Conservation (phyloP, 345 rosid genomes). For the Pistacia atlantica region DNA sequence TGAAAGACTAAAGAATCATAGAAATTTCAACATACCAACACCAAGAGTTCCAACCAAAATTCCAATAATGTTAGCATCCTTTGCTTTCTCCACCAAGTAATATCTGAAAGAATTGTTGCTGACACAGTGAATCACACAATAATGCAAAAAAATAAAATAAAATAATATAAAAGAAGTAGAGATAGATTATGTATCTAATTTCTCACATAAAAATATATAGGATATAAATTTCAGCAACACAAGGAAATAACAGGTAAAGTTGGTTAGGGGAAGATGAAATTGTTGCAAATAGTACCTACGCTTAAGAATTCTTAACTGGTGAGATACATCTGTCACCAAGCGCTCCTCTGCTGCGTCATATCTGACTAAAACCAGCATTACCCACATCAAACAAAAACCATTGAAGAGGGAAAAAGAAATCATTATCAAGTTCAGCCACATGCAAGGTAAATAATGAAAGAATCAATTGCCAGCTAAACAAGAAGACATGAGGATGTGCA, state of each 20-base stretch:
- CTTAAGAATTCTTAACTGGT: constrained; percentile 76
- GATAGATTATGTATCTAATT: background rate
- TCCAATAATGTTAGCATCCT: constrained; percentile 91
- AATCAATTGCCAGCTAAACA: background rate
- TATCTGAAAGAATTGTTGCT: constrained; percentile 54
- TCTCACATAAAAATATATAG: too few relatives aligned
- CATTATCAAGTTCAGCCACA: background rate
- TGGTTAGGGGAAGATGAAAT: constrained; percentile 1
- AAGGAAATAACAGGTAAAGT: background rate
- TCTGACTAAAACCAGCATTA: constrained; percentile 65
- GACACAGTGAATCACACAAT: background rate
- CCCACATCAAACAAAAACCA: constrained; percentile 19
- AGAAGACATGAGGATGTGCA: background rate
- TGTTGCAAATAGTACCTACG: constrained; percentile 56
- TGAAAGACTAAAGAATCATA: background rate
- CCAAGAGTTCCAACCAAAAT: constrained; percentile 97
- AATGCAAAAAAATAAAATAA: background rate
- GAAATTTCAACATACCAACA: constrained; percentile 58
- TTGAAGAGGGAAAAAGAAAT: background rate
- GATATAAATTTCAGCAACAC: background rate
- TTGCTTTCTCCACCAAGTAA: constrained; percentile 94
- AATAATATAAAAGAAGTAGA: background rate
- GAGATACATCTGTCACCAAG: constrained; percentile 73
- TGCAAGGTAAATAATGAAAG: background rate
- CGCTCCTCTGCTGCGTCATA: constrained; percentile 71